phyloP scores from a whole-genome alignment of 2,329 filamentous ascomycete species.

The Exserohilum turcica region DNA sequence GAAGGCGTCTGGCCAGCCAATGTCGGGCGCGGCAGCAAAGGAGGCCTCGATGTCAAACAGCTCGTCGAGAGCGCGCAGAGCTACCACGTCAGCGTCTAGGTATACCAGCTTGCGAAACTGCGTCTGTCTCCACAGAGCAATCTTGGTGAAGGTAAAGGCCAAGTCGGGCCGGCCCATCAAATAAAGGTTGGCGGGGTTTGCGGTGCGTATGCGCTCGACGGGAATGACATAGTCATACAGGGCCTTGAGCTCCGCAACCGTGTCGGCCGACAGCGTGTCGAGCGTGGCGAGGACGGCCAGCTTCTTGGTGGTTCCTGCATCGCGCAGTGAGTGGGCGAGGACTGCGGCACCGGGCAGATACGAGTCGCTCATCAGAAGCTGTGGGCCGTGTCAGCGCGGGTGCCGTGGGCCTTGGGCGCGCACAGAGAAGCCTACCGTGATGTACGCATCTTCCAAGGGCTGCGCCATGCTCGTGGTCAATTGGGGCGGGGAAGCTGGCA shows the following conservation, averaged over 20 bases:
- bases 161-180: slow-evolving; percentile 92
- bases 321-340: slow-evolving; percentile 89
- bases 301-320: slow-evolving; percentile 85
- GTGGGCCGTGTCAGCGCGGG: slow-evolving; percentile 36
- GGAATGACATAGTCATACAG: slow-evolving; percentile 90
- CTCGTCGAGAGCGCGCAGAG: slow-evolving; percentile 87
- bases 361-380: slow-evolving; percentile 90
- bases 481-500: slow-evolving; percentile 2
- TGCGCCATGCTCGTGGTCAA: slow-evolving; percentile 37
- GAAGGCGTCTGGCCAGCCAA: slow-evolving; percentile 98
- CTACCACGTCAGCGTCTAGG: slow-evolving; percentile 92
- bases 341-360: slow-evolving; percentile 95
- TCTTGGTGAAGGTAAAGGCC: slow-evolving; percentile 93
- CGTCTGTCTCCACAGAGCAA: slow-evolving; percentile 87
- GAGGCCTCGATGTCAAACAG: slow-evolving; percentile 71
- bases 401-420: slow-evolving; percentile 15
- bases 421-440: slow-evolving; percentile 58
- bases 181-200: slow-evolving; percentile 78
- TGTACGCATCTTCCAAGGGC: slow-evolving; percentile 64
- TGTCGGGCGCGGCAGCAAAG: slow-evolving; percentile 82
- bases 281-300: slow-evolving; percentile 82
- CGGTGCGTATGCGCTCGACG: slow-evolving; percentile 78
- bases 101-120: slow-evolving; percentile 94
- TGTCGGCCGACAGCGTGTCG: slow-evolving; percentile 75
- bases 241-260: slow-evolving; percentile 77